Conservation (phyloP, 129 eudicot genomes). For the Mikania micrantha region DNA sequence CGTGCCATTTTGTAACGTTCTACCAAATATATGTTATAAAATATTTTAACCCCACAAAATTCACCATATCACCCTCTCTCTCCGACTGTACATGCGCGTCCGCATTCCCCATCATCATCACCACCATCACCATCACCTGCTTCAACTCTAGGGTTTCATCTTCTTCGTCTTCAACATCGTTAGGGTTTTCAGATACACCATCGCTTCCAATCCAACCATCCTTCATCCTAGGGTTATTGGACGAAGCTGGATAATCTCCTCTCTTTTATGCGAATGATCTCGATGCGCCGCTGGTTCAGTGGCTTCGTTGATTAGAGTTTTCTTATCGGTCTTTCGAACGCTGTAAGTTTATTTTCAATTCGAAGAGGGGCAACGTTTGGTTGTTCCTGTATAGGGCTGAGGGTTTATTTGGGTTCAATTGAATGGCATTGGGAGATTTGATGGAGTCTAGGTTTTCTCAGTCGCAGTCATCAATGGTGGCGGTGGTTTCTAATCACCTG, state of each 20-base stretch:
- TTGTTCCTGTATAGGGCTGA: slow-evolving; percentile 14
- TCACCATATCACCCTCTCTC: neutral
- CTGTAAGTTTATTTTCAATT: slow-evolving; percentile 12
- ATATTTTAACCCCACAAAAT: neutral
- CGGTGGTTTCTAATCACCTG: slow-evolving; percentile 43
- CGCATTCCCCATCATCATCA: slow-evolving; percentile 18
- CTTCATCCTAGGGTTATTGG: slow-evolving; percentile 13
- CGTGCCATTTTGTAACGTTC: neutral
- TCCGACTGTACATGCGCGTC: slow-evolving; percentile 27
- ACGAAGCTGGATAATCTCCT: slow-evolving; percentile 51
- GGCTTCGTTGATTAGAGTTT: slow-evolving; percentile 50
- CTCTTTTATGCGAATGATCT: slow-evolving; percentile 24
- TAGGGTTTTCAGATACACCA: neutral
- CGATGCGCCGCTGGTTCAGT: slow-evolving; percentile 65
- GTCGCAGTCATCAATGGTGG: slow-evolving; percentile 43
- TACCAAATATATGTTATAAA: neutral
- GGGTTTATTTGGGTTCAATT: slow-evolving; percentile 37
- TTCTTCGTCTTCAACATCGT: neutral
- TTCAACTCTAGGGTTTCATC: slow-evolving; percentile 32
- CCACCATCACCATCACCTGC: slow-evolving; percentile 16
- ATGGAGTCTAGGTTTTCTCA: slow-evolving; percentile 81
- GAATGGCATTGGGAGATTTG: slow-evolving; percentile 97
- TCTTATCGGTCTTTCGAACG: slow-evolving; percentile 1
- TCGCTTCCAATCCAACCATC: neutral
- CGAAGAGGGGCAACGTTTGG: neutral